Percentiles rank a stretch among this genome's conserved stretches.
Evolutionary conservation across 2,329 filamentous ascomycete genomes (phyloP).

Genomic region (Alternaria sp.): DNA sequence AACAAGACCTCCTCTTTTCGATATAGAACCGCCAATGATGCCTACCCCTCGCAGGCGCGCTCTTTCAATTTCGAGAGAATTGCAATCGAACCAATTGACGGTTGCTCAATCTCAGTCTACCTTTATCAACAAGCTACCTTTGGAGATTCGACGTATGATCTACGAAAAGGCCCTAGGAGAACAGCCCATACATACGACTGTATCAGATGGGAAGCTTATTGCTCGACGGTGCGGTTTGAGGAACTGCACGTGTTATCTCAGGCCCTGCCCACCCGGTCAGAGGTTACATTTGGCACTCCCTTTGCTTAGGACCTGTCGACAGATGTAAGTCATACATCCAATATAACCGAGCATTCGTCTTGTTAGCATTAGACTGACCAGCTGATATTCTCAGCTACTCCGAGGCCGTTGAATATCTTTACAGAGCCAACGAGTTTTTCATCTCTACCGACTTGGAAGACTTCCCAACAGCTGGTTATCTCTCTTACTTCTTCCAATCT

Average conservation of each 20-base stretch:
- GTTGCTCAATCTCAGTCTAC: constrained; percentile 26
- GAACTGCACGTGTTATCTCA: constrained; percentile 5
- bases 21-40: constrained; percentile 17
- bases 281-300: constrained; percentile 16
- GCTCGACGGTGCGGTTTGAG: constrained; percentile 15
- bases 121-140: constrained; percentile 29
- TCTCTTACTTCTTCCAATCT: constrained; percentile 30
- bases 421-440: constrained; percentile 29
- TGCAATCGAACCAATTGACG: constrained; percentile 20
- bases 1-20: neutral
- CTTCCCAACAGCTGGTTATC: constrained; percentile 22
- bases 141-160: constrained; percentile 33
- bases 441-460: constrained; percentile 25
- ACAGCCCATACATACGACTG: constrained; percentile 19
- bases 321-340: constrained; percentile 25
- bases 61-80: constrained; percentile 19
- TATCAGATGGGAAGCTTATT: constrained; percentile 14
- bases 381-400: constrained; percentile 26
- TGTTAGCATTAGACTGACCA: constrained; percentile 4
- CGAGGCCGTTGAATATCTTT: constrained; percentile 34
- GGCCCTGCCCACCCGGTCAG: neutral
- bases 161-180: constrained; percentile 27
- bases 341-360: neutral
- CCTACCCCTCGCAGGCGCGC: constrained; percentile 28
- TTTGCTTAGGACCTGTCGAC: constrained; percentile 30